Conservation (phyloP, 1,139 yeast genomes). For the Debaryomyces robertsiae region DNA sequence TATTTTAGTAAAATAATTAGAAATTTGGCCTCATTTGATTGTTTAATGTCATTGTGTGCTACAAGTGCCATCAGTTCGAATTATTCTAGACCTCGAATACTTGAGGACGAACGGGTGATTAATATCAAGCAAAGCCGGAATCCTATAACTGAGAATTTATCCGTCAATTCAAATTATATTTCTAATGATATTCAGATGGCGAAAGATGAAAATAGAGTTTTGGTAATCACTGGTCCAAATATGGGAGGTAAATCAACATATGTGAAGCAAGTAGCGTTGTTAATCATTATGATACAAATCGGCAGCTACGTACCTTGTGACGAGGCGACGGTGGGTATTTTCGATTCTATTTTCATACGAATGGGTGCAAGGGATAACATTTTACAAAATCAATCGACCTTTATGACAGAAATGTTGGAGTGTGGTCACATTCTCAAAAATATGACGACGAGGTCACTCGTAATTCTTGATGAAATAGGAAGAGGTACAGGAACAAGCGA, state of each 20-base stretch:
- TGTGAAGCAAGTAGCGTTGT: slow-evolving; percentile 88
- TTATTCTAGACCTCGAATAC: slow-evolving; percentile 59
- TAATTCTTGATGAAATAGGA: slow-evolving; percentile 85
- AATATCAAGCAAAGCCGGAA: slow-evolving; percentile 66
- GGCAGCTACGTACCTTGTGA: slow-evolving; percentile 50
- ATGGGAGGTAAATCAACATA: slow-evolving; percentile 99
- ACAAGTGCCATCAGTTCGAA: slow-evolving; percentile 51
- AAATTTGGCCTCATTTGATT: slow-evolving; percentile 66
- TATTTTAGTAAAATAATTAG: slow-evolving; percentile 52
- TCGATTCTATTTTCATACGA: slow-evolving; percentile 57
- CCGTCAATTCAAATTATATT: slow-evolving; percentile 51
- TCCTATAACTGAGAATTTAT: slow-evolving; percentile 70
- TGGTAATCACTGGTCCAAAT: slow-evolving; percentile 77
- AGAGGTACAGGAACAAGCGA: slow-evolving; percentile 87
- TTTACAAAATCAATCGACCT: slow-evolving; percentile 69
- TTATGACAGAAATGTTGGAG: slow-evolving; percentile 74
- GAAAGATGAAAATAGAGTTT: slow-evolving; percentile 46
- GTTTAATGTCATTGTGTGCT: slow-evolving; percentile 70
- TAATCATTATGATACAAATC: slow-evolving; percentile 75
- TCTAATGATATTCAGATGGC: slow-evolving; percentile 66
- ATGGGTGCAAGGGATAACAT: slow-evolving; percentile 81
- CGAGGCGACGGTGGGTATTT: slow-evolving; percentile 54
- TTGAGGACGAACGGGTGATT: slow-evolving; percentile 51
- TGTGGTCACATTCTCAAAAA: slow-evolving; percentile 56
- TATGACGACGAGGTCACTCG: slow-evolving; percentile 52